Percentiles rank a stretch among this genome's conserved stretches.
Evolutionary conservation across 257 asterid species (phyloP).

Genomic region (Plantago major): DNA sequence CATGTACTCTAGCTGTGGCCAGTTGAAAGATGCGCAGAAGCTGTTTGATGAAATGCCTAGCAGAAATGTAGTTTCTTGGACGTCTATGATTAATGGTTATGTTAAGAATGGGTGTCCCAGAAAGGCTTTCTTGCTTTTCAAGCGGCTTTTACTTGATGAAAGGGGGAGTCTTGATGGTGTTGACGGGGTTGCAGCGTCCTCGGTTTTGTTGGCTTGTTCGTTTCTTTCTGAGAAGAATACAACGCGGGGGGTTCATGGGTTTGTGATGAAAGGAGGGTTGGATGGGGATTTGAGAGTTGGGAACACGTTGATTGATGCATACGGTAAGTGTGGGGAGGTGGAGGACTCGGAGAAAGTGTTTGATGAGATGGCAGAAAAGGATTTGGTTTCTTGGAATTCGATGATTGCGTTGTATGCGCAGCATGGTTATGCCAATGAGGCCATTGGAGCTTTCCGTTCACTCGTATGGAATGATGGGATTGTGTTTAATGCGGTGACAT

Average conservation of each 20-base stretch:
- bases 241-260: conserved; percentile 65
- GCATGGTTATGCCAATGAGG: conserved; percentile 57
- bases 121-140: conserved; percentile 70
- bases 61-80: conserved; percentile 90
- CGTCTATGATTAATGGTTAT: conserved; percentile 80
- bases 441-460: conserved; percentile 46
- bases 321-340: conserved; percentile 78
- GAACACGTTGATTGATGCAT: conserved; percentile 82
- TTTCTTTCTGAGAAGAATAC: conserved; percentile 49
- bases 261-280: conserved; percentile 56
- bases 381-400: conserved; percentile 80
- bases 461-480: conserved; percentile 41
- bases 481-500: conserved; percentile 54
- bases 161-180: conserved; percentile 24
- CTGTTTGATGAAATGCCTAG: conserved; percentile 74
- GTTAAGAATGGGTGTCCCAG: conserved; percentile 48
- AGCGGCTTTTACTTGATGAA: conserved; percentile 51
- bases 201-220: conserved; percentile 82
- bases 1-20: conserved; percentile 78
- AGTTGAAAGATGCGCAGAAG: conserved; percentile 50
- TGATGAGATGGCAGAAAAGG: conserved; percentile 54
- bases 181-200: conserved; percentile 70
- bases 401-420: conserved; percentile 83
- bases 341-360: conserved; percentile 64
- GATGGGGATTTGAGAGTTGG: conserved; percentile 51